Evolutionary conservation across 2,329 filamentous ascomycete genomes (phyloP).

Genomic region (Sclerotinia spermophila): DNA sequence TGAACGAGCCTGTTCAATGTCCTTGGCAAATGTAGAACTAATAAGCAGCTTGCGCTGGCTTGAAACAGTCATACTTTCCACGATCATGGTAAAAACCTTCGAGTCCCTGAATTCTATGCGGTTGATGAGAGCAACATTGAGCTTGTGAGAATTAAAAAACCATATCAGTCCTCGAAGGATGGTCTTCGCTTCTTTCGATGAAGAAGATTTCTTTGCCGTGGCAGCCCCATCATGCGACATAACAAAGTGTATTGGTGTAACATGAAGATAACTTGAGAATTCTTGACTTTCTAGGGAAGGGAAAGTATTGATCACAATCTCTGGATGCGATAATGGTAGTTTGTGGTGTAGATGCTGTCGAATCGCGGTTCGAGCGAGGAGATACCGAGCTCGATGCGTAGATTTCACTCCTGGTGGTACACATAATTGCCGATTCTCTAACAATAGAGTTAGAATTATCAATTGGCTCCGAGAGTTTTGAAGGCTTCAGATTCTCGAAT

Average conservation of each 20-base stretch:
- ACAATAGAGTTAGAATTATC: conserved; percentile 17
- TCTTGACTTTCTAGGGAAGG: conserved; percentile 44
- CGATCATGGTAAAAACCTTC: conserved; percentile 48
- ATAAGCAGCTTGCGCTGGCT: conserved; percentile 25
- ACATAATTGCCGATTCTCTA: conserved; percentile 51
- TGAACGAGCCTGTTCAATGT: conserved; percentile 21
- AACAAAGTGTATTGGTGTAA: conserved; percentile 59
- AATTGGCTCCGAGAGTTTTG: not conserved
- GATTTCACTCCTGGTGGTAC: conserved; percentile 44
- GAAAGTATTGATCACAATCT: conserved; percentile 41
- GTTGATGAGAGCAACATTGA: conserved; percentile 62
- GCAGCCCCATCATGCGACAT: conserved; percentile 61
- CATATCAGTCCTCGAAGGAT: conserved; percentile 47
- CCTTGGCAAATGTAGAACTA: conserved; percentile 20
- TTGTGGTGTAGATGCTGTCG: conserved; percentile 53
- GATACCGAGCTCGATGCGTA: conserved; percentile 43
- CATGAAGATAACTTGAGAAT: conserved; percentile 54
- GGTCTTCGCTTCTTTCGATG: conserved; percentile 25
- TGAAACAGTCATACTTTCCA: conserved; percentile 38
- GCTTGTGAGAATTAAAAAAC: conserved; percentile 51
- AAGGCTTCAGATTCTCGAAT: not conserved
- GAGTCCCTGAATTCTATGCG: conserved; percentile 56
- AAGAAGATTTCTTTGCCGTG: not conserved
- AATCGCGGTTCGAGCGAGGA: conserved; percentile 59
- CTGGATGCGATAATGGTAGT: conserved; percentile 28